phyloP scores from a whole-genome alignment of 2,329 filamentous ascomycete genomes.

The Beauveria pseudobassiana region DNA sequence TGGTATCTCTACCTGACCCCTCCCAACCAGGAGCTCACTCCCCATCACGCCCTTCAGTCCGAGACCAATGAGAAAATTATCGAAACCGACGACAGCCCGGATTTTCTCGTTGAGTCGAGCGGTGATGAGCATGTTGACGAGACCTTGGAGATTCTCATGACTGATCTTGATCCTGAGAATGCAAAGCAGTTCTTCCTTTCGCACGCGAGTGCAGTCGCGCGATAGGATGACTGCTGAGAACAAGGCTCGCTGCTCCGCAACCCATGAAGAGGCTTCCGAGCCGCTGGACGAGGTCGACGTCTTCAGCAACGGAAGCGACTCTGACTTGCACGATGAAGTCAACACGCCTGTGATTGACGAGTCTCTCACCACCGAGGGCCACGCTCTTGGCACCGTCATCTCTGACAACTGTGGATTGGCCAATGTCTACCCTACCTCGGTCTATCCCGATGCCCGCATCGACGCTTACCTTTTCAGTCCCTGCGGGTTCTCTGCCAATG shows the following conservation, averaged over 20 bases:
- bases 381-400: constrained; percentile 85
- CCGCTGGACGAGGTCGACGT: constrained; percentile 64
- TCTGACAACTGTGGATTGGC: constrained; percentile 84
- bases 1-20: constrained; percentile 98
- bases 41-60: constrained; percentile 67
- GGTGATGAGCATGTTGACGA: constrained; percentile 57
- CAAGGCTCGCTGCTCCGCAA: constrained; percentile 53
- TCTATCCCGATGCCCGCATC: constrained; percentile 87
- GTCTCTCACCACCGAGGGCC: constrained; percentile 83
- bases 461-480: constrained; percentile 96
- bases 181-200: constrained; percentile 64
- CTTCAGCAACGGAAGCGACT: constrained; percentile 60
- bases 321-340: constrained; percentile 45
- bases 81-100: constrained; percentile 47
- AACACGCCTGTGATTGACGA: constrained; percentile 54
- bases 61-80: constrained; percentile 30
- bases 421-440: constrained; percentile 76
- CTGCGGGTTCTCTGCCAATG: constrained; percentile 95
- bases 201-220: constrained; percentile 82
- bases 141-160: constrained; percentile 69
- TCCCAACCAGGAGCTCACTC: constrained; percentile 70
- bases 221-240: constrained; percentile 65
- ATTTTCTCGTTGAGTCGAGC: constrained; percentile 29
- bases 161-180: constrained; percentile 59
- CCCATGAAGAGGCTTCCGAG: constrained; percentile 41